Conservation (phyloP, 1,284 basidiomycete genomes). For the Fomes fomentarius region DNA sequence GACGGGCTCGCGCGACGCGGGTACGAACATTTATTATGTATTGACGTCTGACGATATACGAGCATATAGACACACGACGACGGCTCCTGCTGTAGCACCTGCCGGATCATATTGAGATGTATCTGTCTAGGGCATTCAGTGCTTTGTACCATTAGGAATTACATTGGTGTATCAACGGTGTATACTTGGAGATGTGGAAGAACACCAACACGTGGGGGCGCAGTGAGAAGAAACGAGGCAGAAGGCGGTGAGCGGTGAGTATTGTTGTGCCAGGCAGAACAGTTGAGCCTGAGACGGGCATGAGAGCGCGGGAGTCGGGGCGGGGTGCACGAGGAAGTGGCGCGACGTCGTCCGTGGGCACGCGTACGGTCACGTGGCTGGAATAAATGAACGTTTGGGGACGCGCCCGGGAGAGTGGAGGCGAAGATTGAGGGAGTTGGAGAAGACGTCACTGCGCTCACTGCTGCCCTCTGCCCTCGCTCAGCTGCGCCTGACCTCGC, state of each 20-base stretch:
- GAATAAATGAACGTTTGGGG: constrained; percentile 2
- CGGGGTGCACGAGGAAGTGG: constrained; percentile 4
- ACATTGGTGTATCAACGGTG: background rate
- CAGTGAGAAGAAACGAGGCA: background rate
- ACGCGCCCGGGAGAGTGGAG: background rate
- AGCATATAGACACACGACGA: constrained; percentile 10
- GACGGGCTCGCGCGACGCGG: constrained; percentile 27
- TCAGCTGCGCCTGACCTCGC: background rate
- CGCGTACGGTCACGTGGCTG: constrained; percentile 9
- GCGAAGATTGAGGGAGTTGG: background rate
- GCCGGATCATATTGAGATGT: constrained; percentile 20
- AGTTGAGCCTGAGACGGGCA: background rate
- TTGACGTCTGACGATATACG: background rate
- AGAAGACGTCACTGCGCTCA: constrained; percentile 9
- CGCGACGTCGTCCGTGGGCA: background rate
- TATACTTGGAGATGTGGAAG: background rate
- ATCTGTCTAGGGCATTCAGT: constrained; percentile 11
- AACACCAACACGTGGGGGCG: background rate
- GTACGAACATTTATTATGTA: constrained; percentile 27
- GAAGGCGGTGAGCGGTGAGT: constrained; percentile 1
- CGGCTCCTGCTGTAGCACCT: constrained; percentile 22
- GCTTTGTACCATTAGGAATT: constrained; percentile 6
- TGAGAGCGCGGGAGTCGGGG: constrained; percentile 1
- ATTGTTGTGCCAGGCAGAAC: too few relatives aligned
- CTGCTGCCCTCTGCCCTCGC: constrained; percentile 10